Percentiles rank a stretch among this genome's conserved stretches.
phyloP scores from a whole-genome alignment of 495 filamentous ascomycete genomes.

The Pseudoneurospora amorphoporcata region DNA sequence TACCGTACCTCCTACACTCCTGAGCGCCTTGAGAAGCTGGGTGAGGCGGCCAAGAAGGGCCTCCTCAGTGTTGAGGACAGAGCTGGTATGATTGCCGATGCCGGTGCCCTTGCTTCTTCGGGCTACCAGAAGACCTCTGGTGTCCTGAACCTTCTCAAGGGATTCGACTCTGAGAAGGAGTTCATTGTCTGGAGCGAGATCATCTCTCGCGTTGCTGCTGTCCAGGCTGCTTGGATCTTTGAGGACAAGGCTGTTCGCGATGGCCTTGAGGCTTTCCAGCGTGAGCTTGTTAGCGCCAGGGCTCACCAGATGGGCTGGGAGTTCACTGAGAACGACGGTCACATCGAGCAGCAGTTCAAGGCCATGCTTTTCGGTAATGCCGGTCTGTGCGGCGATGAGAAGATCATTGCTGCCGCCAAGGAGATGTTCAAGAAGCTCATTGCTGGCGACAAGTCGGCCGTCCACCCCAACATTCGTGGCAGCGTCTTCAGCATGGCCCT shows the following conservation, averaged over 20 bases:
- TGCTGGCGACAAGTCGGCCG: conserved; percentile 53
- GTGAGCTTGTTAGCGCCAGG: conserved; percentile 60
- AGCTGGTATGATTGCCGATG: conserved; percentile 92
- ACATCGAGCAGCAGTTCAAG: conserved; percentile 84
- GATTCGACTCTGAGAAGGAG: conserved; percentile 72
- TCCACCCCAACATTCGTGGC: conserved; percentile 63
- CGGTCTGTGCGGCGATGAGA: conserved; percentile 54
- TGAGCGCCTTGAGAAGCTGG: conserved; percentile 58
- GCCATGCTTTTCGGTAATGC: conserved; percentile 57
- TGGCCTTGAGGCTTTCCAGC: conserved; percentile 73
- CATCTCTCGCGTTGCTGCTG: conserved; percentile 57
- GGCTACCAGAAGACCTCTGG: conserved; percentile 92
- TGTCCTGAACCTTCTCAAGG: conserved; percentile 71
- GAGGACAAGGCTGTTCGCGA: conserved; percentile 63
- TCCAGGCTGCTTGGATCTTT: conserved; percentile 82
- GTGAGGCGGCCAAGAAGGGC: conserved; percentile 73
- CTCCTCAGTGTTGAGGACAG: conserved; percentile 88
- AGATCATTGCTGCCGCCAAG: conserved; percentile 50
- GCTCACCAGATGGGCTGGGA: conserved; percentile 82
- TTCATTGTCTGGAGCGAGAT: conserved; percentile 96
- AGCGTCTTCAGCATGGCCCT: conserved; percentile 63
- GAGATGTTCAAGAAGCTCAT: conserved; percentile 66
- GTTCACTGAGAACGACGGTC: conserved; percentile 72
- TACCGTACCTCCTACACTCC: conserved; percentile 64
- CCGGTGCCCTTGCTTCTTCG: conserved; percentile 78